Evolutionary conservation across 2,329 filamentous ascomycete species (phyloP), one percentile per base, ranked within the genome.

Genomic region (Monosporascus sp.): DNA sequence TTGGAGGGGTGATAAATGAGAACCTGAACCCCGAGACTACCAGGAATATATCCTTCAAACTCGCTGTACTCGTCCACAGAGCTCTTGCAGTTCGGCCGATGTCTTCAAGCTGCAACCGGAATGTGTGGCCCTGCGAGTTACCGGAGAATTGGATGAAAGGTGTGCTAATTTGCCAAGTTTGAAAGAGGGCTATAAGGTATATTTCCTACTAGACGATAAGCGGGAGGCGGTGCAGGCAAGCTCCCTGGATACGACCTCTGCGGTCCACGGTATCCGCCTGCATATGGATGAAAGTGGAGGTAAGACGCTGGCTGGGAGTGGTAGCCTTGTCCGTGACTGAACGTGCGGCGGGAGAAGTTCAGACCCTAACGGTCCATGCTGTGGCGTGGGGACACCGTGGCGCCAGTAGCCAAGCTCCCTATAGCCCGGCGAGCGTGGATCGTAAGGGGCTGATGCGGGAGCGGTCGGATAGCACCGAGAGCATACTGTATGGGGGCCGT

Each of bases 1-100:
- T 77, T 76, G 52, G 80, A 75, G 50, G 85, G 71, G 64, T 88
- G 83, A 63, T 87, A 77, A 43, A 92, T 76, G 9, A 88, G 74
- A 47, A 83, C 77, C 55, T 81, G 80, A 17, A 88, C 75, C 58
- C 83, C 82, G 47, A 89, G 75, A 55, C 79, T 80, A 39, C 80
- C 78, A 15, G 84, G 78, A 17, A 90, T 70, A 49, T n/a, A 49
- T 84, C 79, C 59, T 81, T 81, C 57, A 89, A 73, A 3, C 76
- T 76, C 7, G 77, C 77, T 2, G 85, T 78, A 22, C 74, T 70
- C 56, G 80, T 79, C 86, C 87, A 92, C 37, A 87, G 69, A 24
- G 83, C 79, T 54, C 80, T 77, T 5, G 82, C 79, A 62, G 78
- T 76, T 43, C 70, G 73, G 9, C 78, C 76, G 55, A 89, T 70